Conservation (phyloP, 1,139 yeast species). For the Yamadazyma trypodendri region DNA sequence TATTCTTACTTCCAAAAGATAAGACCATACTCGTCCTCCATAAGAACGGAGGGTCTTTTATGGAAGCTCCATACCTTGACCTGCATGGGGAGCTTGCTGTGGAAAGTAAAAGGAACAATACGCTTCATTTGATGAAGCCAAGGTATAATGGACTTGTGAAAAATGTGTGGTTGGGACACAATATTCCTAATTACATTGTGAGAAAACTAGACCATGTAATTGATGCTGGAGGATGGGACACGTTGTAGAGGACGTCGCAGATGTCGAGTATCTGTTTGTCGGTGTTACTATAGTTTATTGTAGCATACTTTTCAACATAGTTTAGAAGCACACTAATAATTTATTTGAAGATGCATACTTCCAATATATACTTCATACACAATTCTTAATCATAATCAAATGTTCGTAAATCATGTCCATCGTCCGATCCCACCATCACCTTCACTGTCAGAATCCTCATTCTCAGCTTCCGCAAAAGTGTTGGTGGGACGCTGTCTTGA, state of each 20-base stretch:
- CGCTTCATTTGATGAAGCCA: constrained; percentile 61
- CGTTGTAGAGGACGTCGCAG: constrained; percentile 48
- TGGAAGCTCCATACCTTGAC: constrained; percentile 82
- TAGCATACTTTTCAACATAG: too few species aligned
- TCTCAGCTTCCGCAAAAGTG: background rate
- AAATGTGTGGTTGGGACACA: constrained; percentile 76
- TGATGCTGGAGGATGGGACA: constrained; percentile 97
- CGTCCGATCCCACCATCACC: background rate
- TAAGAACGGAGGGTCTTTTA: constrained; percentile 76
- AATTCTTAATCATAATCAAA: background rate
- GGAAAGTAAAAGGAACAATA: constrained; percentile 69
- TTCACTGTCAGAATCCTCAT: background rate
- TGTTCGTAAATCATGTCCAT: background rate
- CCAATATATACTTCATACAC: too few species aligned
- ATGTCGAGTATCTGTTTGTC: background rate
- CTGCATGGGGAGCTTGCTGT: constrained; percentile 84
- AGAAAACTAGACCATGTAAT: constrained; percentile 73
- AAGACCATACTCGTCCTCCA: constrained; percentile 67
- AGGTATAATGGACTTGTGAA: constrained; percentile 69
- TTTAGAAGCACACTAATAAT: too few species aligned
- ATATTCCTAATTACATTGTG: constrained; percentile 73
- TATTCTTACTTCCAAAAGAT: constrained; percentile 75
- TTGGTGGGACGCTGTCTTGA: background rate
- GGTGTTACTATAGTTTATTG: background rate
- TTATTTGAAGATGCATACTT: too few species aligned